Evolutionary conservation across 2,329 filamentous ascomycete species (phyloP), one percentile per base, ranked within the genome.

Genomic region (Sclerotinia sclerotiorum): DNA sequence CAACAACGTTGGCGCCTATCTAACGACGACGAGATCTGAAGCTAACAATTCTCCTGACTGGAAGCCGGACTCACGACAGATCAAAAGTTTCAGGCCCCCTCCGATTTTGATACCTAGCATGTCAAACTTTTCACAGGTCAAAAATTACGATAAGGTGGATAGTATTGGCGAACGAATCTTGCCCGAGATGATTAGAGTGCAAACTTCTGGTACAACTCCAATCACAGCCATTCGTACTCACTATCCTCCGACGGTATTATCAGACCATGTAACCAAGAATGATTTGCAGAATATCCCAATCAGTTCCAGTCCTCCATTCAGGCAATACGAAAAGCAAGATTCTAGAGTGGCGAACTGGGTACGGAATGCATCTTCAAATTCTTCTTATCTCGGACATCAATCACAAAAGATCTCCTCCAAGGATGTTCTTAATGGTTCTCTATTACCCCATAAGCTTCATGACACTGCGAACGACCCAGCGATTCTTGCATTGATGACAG

Each of bases 401-500:
- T 17, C 24, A 32, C 51, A 54, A 54, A 54, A 29, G n/a, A n/a
- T n/a, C 8, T 10, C 5, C 51, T 54, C 51, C 19, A 54, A 54
- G 15, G 17, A 8, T 5, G 17, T 0, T 29, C 17, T 13, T 29
- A 27, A 8, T 5, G 17, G 0, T 29, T 7, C 24, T 29, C 5
- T 17, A 54, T 8, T 54, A 54, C 13, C 51, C 15, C 13, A 8
- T 27, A 54, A 27, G 13, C 13, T 3, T 17, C 15, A 54, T 29
- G 51, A 29, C 19, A 29, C 24, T 54, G 27, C 27, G 24, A 54
- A 54, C 8, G 51, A 54, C 17, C 51, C 51, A 29, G 51, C 51
- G 29, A 54, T 54, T 29, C 51, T 54, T 27, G 51, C 51, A 54
- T 54, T 54, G 19, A 54, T 54, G 51, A 54, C 51, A 3, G 51